Conservation (phyloP, 1,284 basidiomycete genomes). For the Sanghuangporus sanghuang region DNA sequence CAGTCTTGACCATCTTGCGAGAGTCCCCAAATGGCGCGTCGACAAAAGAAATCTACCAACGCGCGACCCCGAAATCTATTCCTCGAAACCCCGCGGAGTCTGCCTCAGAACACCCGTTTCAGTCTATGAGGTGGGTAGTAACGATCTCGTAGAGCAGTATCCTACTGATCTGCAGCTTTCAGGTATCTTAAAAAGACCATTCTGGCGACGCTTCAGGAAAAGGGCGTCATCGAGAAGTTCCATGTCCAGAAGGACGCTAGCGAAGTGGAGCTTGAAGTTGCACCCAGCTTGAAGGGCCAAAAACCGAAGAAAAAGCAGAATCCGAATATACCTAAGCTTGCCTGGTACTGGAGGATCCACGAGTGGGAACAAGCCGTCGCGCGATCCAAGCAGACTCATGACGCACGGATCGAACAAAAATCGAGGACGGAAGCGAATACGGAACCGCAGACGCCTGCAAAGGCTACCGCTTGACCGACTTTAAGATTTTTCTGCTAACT, state of each 20-base stretch:
- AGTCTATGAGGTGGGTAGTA: neutral
- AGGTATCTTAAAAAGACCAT: slow-evolving; percentile 13
- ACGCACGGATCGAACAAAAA: neutral
- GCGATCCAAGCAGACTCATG: neutral
- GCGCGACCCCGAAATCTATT: neutral
- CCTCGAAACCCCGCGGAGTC: neutral
- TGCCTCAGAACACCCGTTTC: neutral
- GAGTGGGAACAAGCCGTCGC: neutral
- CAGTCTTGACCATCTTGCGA: slow-evolving; percentile 4
- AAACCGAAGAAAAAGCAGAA: neutral
- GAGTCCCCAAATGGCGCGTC: neutral
- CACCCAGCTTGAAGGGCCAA: neutral
- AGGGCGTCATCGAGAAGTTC: slow-evolving; percentile 10
- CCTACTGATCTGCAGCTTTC: neutral
- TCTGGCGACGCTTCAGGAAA: neutral
- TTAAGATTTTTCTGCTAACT: too few relatives aligned
- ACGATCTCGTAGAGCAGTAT: neutral
- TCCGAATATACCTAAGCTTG: neutral
- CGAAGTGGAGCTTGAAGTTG: neutral
- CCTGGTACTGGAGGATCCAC: slow-evolving; percentile 14
- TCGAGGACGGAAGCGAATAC: neutral
- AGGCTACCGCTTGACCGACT: neutral
- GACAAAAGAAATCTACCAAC: slow-evolving; percentile 10
- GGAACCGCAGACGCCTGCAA: neutral
- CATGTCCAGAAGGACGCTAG: neutral